Percentiles rank a stretch among this genome's conserved stretches.
Evolutionary conservation across 345 rosid species (phyloP).

Genomic region (Hypericum perforatum): DNA sequence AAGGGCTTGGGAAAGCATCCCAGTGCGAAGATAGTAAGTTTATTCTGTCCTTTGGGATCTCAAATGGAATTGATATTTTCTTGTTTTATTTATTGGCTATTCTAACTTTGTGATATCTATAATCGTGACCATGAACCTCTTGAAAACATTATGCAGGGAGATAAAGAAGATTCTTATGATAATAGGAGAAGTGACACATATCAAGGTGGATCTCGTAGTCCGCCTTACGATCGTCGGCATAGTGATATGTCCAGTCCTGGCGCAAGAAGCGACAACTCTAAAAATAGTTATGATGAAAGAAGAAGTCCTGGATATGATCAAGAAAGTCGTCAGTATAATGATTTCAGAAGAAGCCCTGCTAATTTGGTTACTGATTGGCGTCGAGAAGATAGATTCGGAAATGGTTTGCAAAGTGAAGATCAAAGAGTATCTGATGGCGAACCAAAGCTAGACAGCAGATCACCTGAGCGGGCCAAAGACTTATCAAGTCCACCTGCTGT

Average conservation of each 20-base stretch:
- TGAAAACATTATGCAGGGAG: conserved; percentile 40
- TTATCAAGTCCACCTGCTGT: conserved; percentile 67
- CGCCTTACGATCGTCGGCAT: conserved; percentile 66
- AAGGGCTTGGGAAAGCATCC: conserved; percentile 75
- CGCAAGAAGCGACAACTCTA: conserved; percentile 46
- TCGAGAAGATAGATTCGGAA: conserved; percentile 82
- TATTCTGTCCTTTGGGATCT: conserved; percentile 7
- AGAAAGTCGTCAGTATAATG: conserved; percentile 44
- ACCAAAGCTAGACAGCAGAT: conserved; percentile 44
- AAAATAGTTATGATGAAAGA: conserved; percentile 38
- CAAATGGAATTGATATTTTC: not conserved
- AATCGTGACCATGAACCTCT: no score
- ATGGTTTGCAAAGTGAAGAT: conserved; percentile 50
- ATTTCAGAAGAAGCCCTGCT: conserved; percentile 52
- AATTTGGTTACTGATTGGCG: conserved; percentile 85
- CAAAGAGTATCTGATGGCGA: conserved; percentile 45
- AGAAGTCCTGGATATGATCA: conserved; percentile 66
- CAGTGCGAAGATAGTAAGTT: conserved; percentile 52
- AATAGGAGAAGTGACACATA: conserved; percentile 34
- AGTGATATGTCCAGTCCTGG: conserved; percentile 77
- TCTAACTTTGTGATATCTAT: not conserved
- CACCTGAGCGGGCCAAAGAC: conserved; percentile 66
- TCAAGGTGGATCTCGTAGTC: conserved; percentile 78
- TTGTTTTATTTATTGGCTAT: not conserved
- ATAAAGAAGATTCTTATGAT: conserved; percentile 51